These are phyloP conservation scores for Prunus kanzakura DNA, from an alignment of 306 rosid genomes.

Conservation along the genomic window DNA sequence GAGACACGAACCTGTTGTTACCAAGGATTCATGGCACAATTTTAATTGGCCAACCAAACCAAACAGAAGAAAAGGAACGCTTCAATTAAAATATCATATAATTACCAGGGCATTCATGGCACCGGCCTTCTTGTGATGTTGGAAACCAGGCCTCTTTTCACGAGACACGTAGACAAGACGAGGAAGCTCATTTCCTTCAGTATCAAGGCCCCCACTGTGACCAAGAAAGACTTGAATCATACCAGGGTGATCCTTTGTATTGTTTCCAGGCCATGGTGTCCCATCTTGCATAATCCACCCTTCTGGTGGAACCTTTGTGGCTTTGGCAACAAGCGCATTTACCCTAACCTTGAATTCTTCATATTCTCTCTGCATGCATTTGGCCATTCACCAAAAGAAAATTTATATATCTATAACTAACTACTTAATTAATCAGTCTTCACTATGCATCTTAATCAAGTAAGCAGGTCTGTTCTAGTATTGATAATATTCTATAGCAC, in stretches of 20 bases:
- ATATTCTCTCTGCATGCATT: conserved; percentile 72
- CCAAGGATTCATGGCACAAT: background rate
- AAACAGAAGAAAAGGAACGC: conserved; percentile 19
- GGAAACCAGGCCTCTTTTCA: conserved; percentile 92
- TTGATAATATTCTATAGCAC: background rate
- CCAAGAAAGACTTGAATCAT: conserved; percentile 98
- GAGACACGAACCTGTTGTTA: conserved; percentile 78
- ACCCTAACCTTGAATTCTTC: conserved; percentile 91
- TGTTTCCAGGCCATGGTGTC: conserved; percentile 98
- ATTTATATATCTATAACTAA: too few species aligned
- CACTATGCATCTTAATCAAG: background rate
- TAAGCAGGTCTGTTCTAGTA: background rate
- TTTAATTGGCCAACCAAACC: background rate
- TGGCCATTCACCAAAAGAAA: conserved; percentile 13
- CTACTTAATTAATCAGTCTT: background rate
- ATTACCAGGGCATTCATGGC: conserved; percentile 94
- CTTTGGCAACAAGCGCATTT: conserved; percentile 93
- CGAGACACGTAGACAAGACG: conserved; percentile 93
- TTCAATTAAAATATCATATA: background rate
- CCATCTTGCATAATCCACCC: conserved; percentile 99
- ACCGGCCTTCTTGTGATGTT: conserved; percentile 96
- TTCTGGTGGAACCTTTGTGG: conserved; percentile 75
- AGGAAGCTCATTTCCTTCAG: conserved; percentile 88
- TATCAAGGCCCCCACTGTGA: conserved; percentile 85
- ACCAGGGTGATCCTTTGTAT: conserved; percentile 93